These are phyloP conservation scores for Xylaria longipes DNA, from an alignment of 495 filamentous ascomycete genomes.

Conservation along the genomic window DNA sequence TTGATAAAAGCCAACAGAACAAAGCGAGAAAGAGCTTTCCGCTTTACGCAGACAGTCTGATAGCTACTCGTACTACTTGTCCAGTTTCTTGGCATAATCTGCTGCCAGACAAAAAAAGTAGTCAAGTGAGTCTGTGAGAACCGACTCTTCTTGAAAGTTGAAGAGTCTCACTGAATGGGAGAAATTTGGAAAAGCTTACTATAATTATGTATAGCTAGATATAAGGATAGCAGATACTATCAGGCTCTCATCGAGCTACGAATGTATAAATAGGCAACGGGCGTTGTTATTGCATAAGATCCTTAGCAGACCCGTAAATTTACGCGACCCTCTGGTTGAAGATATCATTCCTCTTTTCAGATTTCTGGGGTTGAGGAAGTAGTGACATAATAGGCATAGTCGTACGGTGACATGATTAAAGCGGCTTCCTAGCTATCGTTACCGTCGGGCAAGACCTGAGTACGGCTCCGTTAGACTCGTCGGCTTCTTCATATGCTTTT, in stretches of 20 bases:
- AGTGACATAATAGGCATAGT: background rate
- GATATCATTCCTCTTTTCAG: background rate
- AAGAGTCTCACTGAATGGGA: background rate
- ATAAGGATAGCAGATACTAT: background rate
- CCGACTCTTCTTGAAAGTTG: too few relatives aligned
- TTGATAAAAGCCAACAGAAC: too few relatives aligned
- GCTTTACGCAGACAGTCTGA: too few relatives aligned
- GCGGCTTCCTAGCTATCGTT: slow-evolving; percentile 17
- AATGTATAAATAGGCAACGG: background rate
- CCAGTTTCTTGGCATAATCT: too few relatives aligned
- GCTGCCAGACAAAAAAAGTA: too few relatives aligned
- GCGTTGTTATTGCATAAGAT: background rate
- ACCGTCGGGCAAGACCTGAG: slow-evolving; percentile 1
- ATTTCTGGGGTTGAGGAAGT: background rate
- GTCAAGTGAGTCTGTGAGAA: too few relatives aligned
- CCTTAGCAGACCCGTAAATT: too few relatives aligned
- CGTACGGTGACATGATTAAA: background rate
- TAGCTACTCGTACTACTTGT: too few relatives aligned
- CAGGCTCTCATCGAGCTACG: too few relatives aligned
- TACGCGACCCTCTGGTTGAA: background rate
- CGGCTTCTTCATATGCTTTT: slow-evolving; percentile 6
- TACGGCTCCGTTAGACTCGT: background rate
- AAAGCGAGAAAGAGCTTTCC: too few relatives aligned
- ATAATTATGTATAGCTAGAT: background rate
- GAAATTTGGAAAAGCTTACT: background rate